phyloP scores from a whole-genome alignment of 108 stramenopile genomes.

The Skeletonema costatum region DNA sequence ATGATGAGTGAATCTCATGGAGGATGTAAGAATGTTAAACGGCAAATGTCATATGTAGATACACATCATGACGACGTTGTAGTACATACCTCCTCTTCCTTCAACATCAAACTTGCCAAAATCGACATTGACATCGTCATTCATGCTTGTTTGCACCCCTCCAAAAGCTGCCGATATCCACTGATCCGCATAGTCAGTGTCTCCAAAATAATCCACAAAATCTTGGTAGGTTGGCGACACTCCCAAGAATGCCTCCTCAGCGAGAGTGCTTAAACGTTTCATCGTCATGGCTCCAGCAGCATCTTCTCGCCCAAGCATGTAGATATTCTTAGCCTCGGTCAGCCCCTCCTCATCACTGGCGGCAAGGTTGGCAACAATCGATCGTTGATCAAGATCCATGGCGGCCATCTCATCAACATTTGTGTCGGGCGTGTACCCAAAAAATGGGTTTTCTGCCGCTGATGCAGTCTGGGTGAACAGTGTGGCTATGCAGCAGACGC shows the following conservation, averaged over 20 bases:
- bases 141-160: background rate
- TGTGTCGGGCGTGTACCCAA: background rate
- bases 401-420: conserved; percentile 10
- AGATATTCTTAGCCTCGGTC: conserved; percentile 6
- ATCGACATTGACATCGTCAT: background rate
- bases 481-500: conserved; percentile 13
- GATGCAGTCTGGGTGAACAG: background rate
- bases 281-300: background rate
- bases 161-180: conserved; percentile 16
- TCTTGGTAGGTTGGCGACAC: conserved; percentile 19
- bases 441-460: background rate
- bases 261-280: background rate
- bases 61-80: no score
- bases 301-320: conserved; percentile 1
- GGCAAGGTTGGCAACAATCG: conserved; percentile 15
- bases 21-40: background rate
- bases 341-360: conserved; percentile 13
- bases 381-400: conserved; percentile 13
- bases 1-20: background rate
- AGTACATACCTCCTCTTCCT: conserved; percentile 17
- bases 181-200: conserved; percentile 19
- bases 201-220: conserved; percentile 17
- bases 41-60: background rate
- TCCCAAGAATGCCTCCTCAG: conserved; percentile 4
- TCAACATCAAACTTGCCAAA: conserved; percentile 11